Percentiles rank a stretch among this genome's conserved stretches.
phyloP scores from a whole-genome alignment of 2,329 filamentous ascomycete species.

The Xylaria sp. region DNA sequence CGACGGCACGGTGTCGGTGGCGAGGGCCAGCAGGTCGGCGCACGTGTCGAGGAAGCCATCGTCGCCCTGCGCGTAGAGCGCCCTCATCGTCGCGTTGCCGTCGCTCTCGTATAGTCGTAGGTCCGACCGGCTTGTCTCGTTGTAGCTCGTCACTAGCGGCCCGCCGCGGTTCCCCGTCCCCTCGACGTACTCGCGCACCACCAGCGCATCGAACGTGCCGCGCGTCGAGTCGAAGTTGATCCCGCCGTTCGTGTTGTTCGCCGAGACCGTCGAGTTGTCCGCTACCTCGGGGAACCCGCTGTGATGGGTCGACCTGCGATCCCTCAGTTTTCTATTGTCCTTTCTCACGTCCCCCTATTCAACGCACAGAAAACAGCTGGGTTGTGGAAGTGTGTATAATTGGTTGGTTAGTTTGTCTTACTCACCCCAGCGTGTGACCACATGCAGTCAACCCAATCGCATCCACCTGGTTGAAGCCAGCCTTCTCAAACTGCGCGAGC shows the following conservation, averaged over 20 bases:
- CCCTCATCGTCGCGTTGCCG: slow-evolving; percentile 44
- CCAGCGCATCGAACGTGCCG: slow-evolving; percentile 40
- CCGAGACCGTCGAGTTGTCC: slow-evolving; percentile 36
- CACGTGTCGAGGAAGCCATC: slow-evolving; percentile 44
- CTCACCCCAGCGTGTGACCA: slow-evolving; percentile 46
- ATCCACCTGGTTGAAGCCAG: slow-evolving; percentile 44
- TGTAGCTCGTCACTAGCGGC: slow-evolving; percentile 43
- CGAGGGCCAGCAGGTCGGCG: slow-evolving; percentile 41
- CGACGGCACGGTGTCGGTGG: slow-evolving; percentile 46
- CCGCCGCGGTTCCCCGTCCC: slow-evolving; percentile 41
- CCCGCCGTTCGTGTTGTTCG: slow-evolving; percentile 43
- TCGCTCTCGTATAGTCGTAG: slow-evolving; percentile 46
- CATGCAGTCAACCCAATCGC: slow-evolving; percentile 45
- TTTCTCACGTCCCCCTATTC: not conserved
- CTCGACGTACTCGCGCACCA: slow-evolving; percentile 45
- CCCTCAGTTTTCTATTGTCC: not conserved
- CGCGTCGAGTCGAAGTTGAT: slow-evolving; percentile 42
- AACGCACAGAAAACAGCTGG: not conserved
- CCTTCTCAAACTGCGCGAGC: slow-evolving; percentile 40
- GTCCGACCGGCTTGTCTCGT: slow-evolving; percentile 45
- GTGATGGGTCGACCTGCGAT: slow-evolving; percentile 34
- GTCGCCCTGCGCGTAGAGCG: slow-evolving; percentile 41
- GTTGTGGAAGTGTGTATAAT: not conserved
- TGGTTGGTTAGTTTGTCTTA: slow-evolving; percentile 19
- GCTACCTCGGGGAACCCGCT: slow-evolving; percentile 44